A percentile compares a stretch with the other conserved stretches of the same genome.
These are phyloP conservation scores for Talaromyces trachyspermus DNA, from an alignment of 495 filamentous ascomycete genomes.

Conservation along the genomic window DNA sequence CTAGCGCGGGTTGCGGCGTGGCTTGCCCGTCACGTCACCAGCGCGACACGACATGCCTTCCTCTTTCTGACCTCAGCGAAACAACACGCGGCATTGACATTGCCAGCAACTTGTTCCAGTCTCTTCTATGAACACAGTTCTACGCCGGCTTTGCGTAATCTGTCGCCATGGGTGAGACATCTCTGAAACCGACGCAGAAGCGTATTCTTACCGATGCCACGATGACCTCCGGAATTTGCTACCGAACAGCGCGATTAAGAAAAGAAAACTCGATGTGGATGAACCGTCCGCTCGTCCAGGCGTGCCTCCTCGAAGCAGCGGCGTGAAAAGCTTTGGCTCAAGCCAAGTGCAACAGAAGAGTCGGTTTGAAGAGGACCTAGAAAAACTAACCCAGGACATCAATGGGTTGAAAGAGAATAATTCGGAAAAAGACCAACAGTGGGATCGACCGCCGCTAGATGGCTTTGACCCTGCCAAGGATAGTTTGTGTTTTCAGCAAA, in stretches of 20 bases:
- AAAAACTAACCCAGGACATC: conserved; percentile 91
- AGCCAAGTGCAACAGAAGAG: conserved; percentile 71
- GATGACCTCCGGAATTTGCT: conserved; percentile 37
- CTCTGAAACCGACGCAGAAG: conserved; percentile 45
- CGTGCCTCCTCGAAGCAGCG: conserved; percentile 50
- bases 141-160: not conserved
- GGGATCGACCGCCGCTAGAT: conserved; percentile 71
- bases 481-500: conserved; percentile 83
- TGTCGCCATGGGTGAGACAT: conserved; percentile 43
- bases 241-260: conserved; percentile 55
- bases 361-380: conserved; percentile 89
- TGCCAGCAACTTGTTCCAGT: too few species aligned
- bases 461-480: conserved; percentile 65
- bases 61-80: too few species aligned
- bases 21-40: conserved; percentile 1
- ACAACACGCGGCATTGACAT: too few species aligned
- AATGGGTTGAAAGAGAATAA: conserved; percentile 73
- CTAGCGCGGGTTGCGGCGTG: not conserved
- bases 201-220: conserved; percentile 53
- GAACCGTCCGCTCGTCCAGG: conserved; percentile 47
- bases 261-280: conserved; percentile 62
- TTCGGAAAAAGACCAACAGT: conserved; percentile 89
- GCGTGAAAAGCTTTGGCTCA: conserved; percentile 54
- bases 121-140: too few species aligned
- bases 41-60: conserved; percentile 2